A percentile compares a stretch with the other conserved stretches of the same genome.
phyloP scores from a whole-genome alignment of 148 eudicot species.

The Vaccinium myrtillus region DNA sequence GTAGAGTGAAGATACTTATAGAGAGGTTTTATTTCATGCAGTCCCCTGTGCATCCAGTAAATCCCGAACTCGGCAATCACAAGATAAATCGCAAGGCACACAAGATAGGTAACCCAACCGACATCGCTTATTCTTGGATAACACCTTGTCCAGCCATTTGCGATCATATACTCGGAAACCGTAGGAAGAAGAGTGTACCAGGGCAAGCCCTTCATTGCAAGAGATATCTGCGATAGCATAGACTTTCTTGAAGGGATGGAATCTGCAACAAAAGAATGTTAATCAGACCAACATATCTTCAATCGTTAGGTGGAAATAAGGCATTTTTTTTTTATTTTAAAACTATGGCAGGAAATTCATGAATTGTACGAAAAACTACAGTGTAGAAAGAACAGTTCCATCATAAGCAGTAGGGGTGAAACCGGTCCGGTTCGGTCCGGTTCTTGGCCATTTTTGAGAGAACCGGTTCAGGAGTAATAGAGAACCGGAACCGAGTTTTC shows the following conservation, averaged over 20 bases:
- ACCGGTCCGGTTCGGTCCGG: too few species aligned
- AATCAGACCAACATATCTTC: background rate
- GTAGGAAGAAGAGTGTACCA: conserved; percentile 61
- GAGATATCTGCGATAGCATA: conserved; percentile 69
- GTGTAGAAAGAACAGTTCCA: too few species aligned
- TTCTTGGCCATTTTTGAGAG: too few species aligned
- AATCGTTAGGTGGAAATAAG: too few species aligned
- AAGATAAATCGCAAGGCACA: conserved; percentile 43
- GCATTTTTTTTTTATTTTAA: too few species aligned
- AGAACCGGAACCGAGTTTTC: too few species aligned
- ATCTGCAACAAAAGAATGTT: conserved; percentile 36
- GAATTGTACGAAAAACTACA: too few species aligned
- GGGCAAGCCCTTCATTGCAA: conserved; percentile 89
- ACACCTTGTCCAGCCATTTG: conserved; percentile 77
- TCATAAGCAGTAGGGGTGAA: too few species aligned
- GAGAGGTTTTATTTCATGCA: conserved; percentile 84
- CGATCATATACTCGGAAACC: conserved; percentile 61
- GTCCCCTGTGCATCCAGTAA: conserved; percentile 79
- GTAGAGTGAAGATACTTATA: conserved; percentile 85
- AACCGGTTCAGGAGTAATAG: too few species aligned
- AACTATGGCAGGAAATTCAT: too few species aligned
- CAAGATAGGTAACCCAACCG: conserved; percentile 43
- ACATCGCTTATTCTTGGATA: conserved; percentile 55
- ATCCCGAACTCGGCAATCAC: conserved; percentile 72
- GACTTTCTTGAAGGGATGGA: conserved; percentile 66